These are phyloP conservation scores for Mallotus japonicus DNA, from an alignment of 441 rosid species.

Conservation along the genomic window DNA sequence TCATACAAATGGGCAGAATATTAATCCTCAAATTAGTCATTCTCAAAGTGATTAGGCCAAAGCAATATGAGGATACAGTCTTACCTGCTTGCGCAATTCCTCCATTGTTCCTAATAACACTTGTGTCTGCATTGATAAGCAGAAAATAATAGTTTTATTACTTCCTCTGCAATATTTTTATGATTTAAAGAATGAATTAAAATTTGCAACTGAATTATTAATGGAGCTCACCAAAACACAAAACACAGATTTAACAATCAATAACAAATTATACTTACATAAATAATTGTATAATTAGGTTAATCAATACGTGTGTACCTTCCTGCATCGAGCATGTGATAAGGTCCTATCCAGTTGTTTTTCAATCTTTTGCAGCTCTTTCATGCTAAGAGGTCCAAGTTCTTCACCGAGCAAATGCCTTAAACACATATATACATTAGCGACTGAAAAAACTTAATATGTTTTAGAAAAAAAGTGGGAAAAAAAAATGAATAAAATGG, in stretches of 20 bases:
- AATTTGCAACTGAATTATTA: too few species aligned
- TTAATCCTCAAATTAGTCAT: too few species aligned
- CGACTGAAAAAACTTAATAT: not conserved
- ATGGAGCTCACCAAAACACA: too few species aligned
- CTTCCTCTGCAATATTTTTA: too few species aligned
- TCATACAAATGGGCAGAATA: not conserved
- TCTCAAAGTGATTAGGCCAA: too few species aligned
- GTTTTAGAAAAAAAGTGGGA: not conserved
- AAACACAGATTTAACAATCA: too few species aligned
- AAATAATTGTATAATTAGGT: too few species aligned
- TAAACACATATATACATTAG: too few species aligned
- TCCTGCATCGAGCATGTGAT: conserved; percentile 37
- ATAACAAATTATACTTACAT: too few species aligned
- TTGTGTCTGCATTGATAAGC: conserved; percentile 25
- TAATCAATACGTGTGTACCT: conserved; percentile 27
- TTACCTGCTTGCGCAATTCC: conserved; percentile 31
- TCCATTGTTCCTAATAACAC: conserved; percentile 29
- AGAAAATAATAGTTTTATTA: not conserved
- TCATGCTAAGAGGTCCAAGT: conserved; percentile 36
- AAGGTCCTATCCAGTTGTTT: conserved; percentile 48
- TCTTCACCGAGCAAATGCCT: conserved; percentile 59
- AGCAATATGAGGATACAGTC: not conserved
- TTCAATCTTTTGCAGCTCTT: conserved; percentile 48
- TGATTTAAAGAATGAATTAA: too few species aligned
- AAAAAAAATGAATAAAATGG: not conserved